Conservation (phyloP, 257 asterid species). For the Przewalskia tangutica region DNA sequence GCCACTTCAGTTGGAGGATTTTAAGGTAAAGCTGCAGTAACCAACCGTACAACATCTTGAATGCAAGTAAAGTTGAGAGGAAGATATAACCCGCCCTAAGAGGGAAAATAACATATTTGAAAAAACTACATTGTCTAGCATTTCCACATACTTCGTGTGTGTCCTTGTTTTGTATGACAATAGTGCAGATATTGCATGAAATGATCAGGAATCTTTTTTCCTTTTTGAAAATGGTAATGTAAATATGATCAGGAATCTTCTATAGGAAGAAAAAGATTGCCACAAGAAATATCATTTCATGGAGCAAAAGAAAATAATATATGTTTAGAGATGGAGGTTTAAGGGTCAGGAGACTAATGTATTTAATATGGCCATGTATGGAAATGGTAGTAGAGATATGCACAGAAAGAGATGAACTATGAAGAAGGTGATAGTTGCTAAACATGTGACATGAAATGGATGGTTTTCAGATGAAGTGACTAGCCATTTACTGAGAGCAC, state of each 20-base stretch:
- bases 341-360: neutral
- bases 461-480: neutral
- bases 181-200: neutral
- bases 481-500: neutral
- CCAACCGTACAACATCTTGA: neutral
- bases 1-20: neutral
- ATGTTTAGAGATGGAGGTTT: neutral
- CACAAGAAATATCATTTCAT: neutral
- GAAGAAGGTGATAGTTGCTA: neutral
- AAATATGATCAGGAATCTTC: neutral
- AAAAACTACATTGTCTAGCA: neutral
- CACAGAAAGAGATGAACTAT: neutral
- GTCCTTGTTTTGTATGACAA: neutral
- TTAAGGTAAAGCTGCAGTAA: neutral
- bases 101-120: neutral
- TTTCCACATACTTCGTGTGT: neutral
- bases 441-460: neutral
- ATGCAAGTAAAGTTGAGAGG: neutral
- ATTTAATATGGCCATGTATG: neutral
- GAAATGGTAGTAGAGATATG: neutral
- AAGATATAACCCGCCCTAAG: neutral
- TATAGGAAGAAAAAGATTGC: neutral
- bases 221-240: too few relatives aligned
- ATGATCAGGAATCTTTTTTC: neutral
- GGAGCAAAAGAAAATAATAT: neutral